These are phyloP conservation scores for Beauveria brongniartii DNA, from an alignment of 2,329 filamentous ascomycete species.

Conservation along the genomic window DNA sequence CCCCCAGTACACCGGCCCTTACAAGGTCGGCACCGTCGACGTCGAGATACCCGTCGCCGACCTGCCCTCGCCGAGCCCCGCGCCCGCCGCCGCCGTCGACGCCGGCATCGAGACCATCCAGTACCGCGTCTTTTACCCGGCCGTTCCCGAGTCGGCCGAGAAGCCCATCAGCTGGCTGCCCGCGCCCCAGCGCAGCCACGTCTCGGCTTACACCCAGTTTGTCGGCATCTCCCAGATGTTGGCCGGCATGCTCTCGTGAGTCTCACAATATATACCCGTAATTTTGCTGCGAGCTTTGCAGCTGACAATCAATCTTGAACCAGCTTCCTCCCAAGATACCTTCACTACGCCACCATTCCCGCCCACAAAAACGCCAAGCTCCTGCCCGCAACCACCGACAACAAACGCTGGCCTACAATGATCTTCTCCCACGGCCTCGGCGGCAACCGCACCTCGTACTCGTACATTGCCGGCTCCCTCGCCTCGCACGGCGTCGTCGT, in stretches of 20 bases:
- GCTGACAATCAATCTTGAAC: too few relatives aligned
- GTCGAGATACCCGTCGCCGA: slow-evolving; percentile 66
- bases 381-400: slow-evolving; percentile 37
- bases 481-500: slow-evolving; percentile 77
- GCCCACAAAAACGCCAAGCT: slow-evolving; percentile 63
- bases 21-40: slow-evolving; percentile 72
- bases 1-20: slow-evolving; percentile 66
- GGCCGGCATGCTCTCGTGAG: slow-evolving; percentile 53
- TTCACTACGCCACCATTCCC: slow-evolving; percentile 67
- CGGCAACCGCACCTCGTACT: slow-evolving; percentile 75
- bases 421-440: slow-evolving; percentile 83
- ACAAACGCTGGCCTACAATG: slow-evolving; percentile 66
- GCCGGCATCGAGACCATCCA: slow-evolving; percentile 61
- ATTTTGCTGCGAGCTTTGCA: too few relatives aligned
- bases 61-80: slow-evolving; percentile 44
- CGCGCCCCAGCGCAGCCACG: slow-evolving; percentile 63
- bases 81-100: slow-evolving; percentile 43
- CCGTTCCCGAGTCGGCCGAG: slow-evolving; percentile 41
- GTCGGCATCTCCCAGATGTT: slow-evolving; percentile 55
- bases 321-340: slow-evolving; percentile 60
- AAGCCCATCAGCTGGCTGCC: slow-evolving; percentile 69
- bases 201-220: slow-evolving; percentile 70
- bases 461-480: slow-evolving; percentile 69
- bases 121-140: slow-evolving; percentile 78
- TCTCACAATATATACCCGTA: slow-evolving; percentile 9